Evolutionary conservation across 225 moss, liverwort and hornwort genomes (phyloP), one percentile per base, ranked within the genome.

Genomic region (Asterella californica): DNA sequence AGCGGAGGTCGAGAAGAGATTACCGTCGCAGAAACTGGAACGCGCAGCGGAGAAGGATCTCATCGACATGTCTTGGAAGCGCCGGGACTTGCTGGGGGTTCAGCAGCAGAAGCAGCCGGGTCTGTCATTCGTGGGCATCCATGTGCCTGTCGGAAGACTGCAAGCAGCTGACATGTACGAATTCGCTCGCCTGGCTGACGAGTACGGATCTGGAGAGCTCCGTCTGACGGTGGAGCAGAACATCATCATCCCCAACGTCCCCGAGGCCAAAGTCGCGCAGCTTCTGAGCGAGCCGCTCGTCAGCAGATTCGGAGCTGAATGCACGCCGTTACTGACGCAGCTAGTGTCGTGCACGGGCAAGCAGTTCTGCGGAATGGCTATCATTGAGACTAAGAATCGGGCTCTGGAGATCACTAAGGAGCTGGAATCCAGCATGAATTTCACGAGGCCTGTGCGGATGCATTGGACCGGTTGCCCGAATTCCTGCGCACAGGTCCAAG

Each of bases 391-490:
- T 0, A 99, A 99, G 72, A 89, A 89, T 18, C 84, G 88, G 63
- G 75, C 89, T 2, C 74, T 99, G 76, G 79, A 85, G n/a, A 88
- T 99, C 70, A 92, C 94, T 5, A 72, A 74, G 34, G 90, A 94
- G 85, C 84, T 99, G 22, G 94, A 94, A 36, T 91, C 89, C 21
- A 93, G 83, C 49, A 93, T 99, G 94, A 87, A 91, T 36, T 89
- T 91, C 12, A 70, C 92, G 0, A 83, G 83, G 60, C 93, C 94
- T 12, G 84, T 99, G 11, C 92, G 97, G 29, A 78, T 92, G 85
- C 94, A 99, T 76, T 99, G 93, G 86, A 94, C 97, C 6, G 97
- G 97, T 1, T 99, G 97, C 67, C 97, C 97, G 54, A 99, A 99
- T 80, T 78, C 87, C 22, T 99, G 97, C 63, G 94, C 85, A 2